Evolutionary conservation across 345 rosid genomes (phyloP), one percentile per base, ranked within the genome.

Genomic region (Citrus glauca): DNA sequence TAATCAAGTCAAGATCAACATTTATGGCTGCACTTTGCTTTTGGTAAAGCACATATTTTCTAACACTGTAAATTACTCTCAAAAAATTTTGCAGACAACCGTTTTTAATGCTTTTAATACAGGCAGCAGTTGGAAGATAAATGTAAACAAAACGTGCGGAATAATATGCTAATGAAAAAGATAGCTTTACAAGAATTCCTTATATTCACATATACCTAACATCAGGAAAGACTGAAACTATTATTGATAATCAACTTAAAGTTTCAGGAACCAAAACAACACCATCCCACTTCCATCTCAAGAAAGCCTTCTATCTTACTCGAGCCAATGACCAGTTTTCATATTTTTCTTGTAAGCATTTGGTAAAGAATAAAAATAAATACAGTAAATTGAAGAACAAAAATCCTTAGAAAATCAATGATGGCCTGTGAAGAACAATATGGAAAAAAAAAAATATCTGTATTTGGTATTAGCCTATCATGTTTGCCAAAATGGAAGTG

Each of bases 391-490:
- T 30, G 7, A 13, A 61, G 28, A 50, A 65, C 20, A 71, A 74
- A n/a, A 19, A 37, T 19, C 38, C 28, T 57, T 11, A 70, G 70
- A 22, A 57, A 66, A 59, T 50, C 79, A 35, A 74, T 30, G 38
- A 82, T 48, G 64, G 75, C 66, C 20, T 11, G 73, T 33, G 72
- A 60, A 27, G 68, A 66, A 76, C 9, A 37, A 50, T 45, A 11
- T 45, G 4, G 37, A 30, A 56, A 28, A 62, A 27, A 45, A 30
- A 56, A n/a, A 62, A 61, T 69, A 77, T 4, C 37, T 69, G 69
- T 70, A 62, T 72, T 79, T 78, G 20, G 57, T 4, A 53, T 53
- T 53, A 81, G 78, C 77, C 83, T 45, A 59, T 74, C 32, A 28
- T 45, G 56, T 62, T 75, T 61, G 70, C 32, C 61, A 66, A 68